Base-by-base conservation (phyloP, 2,329 filamentous ascomycete genomes). In the Pezicula rhizophila region DNA sequence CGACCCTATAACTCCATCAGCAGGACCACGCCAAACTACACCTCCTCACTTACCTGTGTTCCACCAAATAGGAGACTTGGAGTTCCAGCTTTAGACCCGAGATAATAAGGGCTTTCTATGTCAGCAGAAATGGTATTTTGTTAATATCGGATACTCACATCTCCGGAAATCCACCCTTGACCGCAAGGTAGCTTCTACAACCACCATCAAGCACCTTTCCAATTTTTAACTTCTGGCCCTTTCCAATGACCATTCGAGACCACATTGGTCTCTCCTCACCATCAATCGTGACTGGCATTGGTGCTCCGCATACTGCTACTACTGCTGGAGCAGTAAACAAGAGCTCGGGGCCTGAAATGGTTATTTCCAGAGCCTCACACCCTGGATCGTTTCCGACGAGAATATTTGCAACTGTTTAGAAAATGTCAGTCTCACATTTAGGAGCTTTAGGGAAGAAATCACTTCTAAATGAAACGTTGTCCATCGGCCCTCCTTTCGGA, bases 341-440 rank as follows among this genome's bases (percentile, higher is more conserved):
- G 18, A 85, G 60, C 26, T 81, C 78, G 0, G 81, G 80, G 0
- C 81, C 81, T 14, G 70, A 74, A 14, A 83, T 56, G 0, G 80
- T 84, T 25, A 83, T 78, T 55, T 85, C 82, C 0, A 85, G 62
- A 0, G 70, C 71, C 59, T 82, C 81, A 3, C 64, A 70, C 0
- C 69, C 70, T 1, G 68, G 58, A 0, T 69, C 55, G 46, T 85
- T 84, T 0, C 79, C 79, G 0, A 78, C 79, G 1, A 85, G 67
- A 17, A 76, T 65, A 53, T 85, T 85, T 2, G 77, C 80, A 26
- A 82, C 28, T 31, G 28, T 31, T 12, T 10, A 31, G 8, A 31
- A 31, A 31, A 10, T 11, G 8, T 31, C 8, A 31, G 28, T 11
- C 28, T 10, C 5, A 10, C 3, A 10, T 11, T 31, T 31, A 31